Percentiles rank a stretch among this genome's conserved stretches.
phyloP scores from a whole-genome alignment of 2,329 filamentous ascomycete species.

The Cucurbitaria berberidis region DNA sequence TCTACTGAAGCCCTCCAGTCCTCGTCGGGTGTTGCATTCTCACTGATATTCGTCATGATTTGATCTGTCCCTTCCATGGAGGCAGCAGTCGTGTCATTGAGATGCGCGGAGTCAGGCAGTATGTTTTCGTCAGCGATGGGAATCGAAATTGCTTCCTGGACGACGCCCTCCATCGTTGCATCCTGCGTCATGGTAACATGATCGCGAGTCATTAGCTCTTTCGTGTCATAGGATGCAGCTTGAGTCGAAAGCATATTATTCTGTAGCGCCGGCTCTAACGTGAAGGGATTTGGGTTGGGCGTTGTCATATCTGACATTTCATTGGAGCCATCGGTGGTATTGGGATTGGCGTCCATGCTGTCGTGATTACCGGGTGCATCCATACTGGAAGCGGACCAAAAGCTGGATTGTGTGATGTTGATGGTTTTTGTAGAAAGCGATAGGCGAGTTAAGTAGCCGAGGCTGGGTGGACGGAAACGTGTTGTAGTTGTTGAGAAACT shows the following conservation, averaged over 20 bases:
- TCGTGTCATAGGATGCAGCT: background rate
- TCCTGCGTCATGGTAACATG: background rate
- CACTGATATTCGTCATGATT: background rate
- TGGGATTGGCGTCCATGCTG: background rate
- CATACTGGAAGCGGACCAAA: background rate
- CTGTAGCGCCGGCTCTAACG: background rate
- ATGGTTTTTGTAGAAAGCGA: no score
- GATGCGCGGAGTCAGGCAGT: background rate
- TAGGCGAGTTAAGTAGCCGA: background rate
- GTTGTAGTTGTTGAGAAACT: background rate
- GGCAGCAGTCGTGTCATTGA: background rate
- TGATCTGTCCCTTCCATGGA: background rate
- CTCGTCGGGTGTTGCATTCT: background rate
- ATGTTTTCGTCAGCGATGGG: background rate
- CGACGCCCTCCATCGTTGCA: background rate
- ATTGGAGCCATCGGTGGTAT: background rate
- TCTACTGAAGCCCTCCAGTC: conserved; percentile 2
- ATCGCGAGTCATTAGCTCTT: background rate
- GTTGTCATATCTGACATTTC: background rate
- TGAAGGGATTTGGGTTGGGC: background rate
- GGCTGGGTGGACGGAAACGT: background rate
- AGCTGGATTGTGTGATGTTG: background rate
- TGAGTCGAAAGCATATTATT: background rate
- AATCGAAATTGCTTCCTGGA: background rate
- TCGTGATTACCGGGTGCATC: background rate